Evolutionary conservation across 345 rosid species (phyloP), one percentile per base, ranked within the genome.

Genomic region (Eucalyptus leucophloia): DNA sequence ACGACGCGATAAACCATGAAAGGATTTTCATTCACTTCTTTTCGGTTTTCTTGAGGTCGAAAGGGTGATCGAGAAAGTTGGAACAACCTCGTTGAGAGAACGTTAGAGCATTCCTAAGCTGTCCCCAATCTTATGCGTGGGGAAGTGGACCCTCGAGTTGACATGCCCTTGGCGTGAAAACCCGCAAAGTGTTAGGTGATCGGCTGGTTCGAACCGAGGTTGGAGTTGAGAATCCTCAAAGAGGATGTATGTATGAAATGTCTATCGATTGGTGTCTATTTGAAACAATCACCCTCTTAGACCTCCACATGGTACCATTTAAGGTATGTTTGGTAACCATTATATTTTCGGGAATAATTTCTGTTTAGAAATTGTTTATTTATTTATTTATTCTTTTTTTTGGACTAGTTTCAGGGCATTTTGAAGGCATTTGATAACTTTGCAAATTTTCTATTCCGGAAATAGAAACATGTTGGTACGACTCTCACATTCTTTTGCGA

Each of bases 341-440:
- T 53, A 1, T 21, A 1, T 53, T 53, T 21, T 21, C 0, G 0
- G 1, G 2, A 53, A 53, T 23, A 21, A 53, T 21, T 53, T 53
- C 0, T 19, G 4, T 5, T 53, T 21, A 21, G 2, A 53, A 53
- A 53, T 53, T 23, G 0, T 53, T 19, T 53, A 49, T 19, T 19
- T 53, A 19, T 18, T 18, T 53, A 7, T 18, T 7, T 53, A 49
- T 53, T 53, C 19, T 18, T 3, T 18, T 51, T 51, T 7, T 8
- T 53, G 10, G 5, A 19, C 2, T 21, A 19, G 58, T 53, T 53
- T 53, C 2, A 8, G 0, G 8, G 2, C 11, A 8, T 53, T 19
- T 19, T 53, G 26, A 53, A 53, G 26, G 0, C 11, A 21, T 53
- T 21, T 8, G 11, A 53, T 53, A 53, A 53, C 2, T 53, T 21